These are phyloP conservation scores for Pouteria glomerata DNA, from an alignment of 148 eudicot species.

Conservation along the genomic window DNA sequence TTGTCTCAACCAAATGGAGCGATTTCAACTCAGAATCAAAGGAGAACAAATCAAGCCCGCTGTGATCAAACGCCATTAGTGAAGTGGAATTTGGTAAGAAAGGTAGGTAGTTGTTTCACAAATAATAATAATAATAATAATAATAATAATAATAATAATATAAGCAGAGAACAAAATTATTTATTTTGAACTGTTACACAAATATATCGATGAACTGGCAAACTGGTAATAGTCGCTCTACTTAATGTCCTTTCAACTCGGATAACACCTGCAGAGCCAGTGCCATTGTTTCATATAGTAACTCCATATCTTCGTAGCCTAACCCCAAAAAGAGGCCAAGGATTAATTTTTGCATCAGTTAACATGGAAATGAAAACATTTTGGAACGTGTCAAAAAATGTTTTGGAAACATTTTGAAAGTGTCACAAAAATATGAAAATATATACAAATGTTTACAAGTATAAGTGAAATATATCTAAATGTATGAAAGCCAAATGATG, in stretches of 20 bases:
- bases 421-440: too few relatives aligned
- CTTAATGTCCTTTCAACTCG: not conserved
- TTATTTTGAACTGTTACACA: not conserved
- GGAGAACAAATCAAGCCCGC: conserved; percentile 75
- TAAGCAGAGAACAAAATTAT: not conserved
- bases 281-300: not conserved
- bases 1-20: conserved; percentile 63
- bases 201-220: not conserved
- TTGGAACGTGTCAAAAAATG: too few relatives aligned
- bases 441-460: too few relatives aligned
- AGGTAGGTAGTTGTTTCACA: not conserved
- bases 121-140: not conserved
- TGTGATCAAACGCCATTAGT: conserved; percentile 29
- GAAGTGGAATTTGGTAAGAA: not conserved
- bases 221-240: not conserved
- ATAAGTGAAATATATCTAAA: too few relatives aligned
- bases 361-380: too few relatives aligned
- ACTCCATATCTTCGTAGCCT: not conserved
- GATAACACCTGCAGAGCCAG: not conserved
- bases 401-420: too few relatives aligned
- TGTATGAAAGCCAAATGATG: too few relatives aligned
- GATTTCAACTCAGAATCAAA: conserved; percentile 49
- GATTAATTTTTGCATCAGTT: too few relatives aligned
- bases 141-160: not conserved
- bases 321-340: not conserved